A percentile compares a stretch with the other conserved stretches of the same genome.
These are phyloP conservation scores for Beauveria sp. DNA, from an alignment of 2,329 filamentous ascomycete genomes.

Conservation along the genomic window DNA sequence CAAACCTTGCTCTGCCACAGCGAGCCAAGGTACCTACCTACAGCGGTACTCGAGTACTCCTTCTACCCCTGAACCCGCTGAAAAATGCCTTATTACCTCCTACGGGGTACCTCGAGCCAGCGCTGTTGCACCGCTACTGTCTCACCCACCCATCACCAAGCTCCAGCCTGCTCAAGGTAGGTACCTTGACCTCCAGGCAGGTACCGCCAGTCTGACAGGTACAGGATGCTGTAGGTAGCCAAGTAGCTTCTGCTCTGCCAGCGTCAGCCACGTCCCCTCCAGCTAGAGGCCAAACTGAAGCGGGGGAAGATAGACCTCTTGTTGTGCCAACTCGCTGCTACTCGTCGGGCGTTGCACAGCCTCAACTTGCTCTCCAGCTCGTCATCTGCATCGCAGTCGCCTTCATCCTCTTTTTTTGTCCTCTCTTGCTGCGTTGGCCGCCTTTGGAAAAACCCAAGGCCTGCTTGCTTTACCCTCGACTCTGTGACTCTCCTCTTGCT, in stretches of 20 bases:
- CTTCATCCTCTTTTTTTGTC: not conserved
- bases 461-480: not conserved
- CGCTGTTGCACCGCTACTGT: no score
- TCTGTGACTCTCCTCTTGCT: not conserved
- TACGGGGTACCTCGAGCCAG: no score
- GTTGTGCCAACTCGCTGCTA: not conserved
- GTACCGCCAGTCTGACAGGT: no score
- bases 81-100: no score
- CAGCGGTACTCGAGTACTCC: no score
- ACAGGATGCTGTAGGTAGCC: no score
- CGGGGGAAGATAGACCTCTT: not conserved
- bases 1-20: no score
- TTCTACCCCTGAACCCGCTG: no score
- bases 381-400: conserved; percentile 5
- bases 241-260: not conserved
- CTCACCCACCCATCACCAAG: no score
- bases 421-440: conserved; percentile 1
- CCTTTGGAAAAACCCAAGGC: not conserved
- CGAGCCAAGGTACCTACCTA: no score
- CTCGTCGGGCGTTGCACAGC: conserved; percentile 11
- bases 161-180: not conserved
- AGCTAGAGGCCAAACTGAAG: not conserved
- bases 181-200: not conserved
- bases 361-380: conserved; percentile 11
- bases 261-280: no score